Evolutionary conservation across 169 alveolate species (phyloP).

Genomic region (Babesia microti): DNA sequence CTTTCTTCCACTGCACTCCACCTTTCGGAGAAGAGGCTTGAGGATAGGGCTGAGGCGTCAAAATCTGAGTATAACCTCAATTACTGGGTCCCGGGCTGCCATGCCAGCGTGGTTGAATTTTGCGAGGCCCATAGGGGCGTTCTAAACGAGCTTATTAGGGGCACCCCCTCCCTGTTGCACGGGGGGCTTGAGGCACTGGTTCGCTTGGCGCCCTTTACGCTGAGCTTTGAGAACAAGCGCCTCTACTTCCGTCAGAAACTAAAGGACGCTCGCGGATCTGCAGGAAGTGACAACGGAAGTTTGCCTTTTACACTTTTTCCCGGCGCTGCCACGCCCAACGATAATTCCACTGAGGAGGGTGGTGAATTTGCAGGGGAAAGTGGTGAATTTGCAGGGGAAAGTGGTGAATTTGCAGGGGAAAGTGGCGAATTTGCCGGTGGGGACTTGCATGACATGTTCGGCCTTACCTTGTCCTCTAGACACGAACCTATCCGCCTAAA

Average conservation of each 20-base stretch:
- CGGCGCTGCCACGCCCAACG: no score
- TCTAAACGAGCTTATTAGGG: slow-evolving; percentile 62
- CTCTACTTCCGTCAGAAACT: slow-evolving; percentile 82
- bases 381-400: no score
- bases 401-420: no score
- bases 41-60: no score
- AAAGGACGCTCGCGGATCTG: slow-evolving; percentile 56
- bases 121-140: slow-evolving; percentile 48
- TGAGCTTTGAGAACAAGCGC: slow-evolving; percentile 93
- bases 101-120: slow-evolving; percentile 39
- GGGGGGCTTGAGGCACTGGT: slow-evolving; percentile 68
- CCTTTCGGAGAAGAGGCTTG: no score
- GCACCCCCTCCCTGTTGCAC: slow-evolving; percentile 64
- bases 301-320: not conserved
- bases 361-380: no score
- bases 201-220: slow-evolving; percentile 77
- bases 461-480: no score
- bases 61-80: no score
- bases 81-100: slow-evolving; percentile 36
- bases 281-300: slow-evolving; percentile 10
- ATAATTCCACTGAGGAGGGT: no score
- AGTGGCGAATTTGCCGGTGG: no score
- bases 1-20: no score
- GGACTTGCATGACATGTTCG: slow-evolving; percentile 15
- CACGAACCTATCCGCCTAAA: slow-evolving; percentile 65